Percentiles rank a stretch among this genome's conserved stretches.
These are phyloP conservation scores for Mimosa pudica DNA, from an alignment of 306 rosid genomes.

Conservation along the genomic window DNA sequence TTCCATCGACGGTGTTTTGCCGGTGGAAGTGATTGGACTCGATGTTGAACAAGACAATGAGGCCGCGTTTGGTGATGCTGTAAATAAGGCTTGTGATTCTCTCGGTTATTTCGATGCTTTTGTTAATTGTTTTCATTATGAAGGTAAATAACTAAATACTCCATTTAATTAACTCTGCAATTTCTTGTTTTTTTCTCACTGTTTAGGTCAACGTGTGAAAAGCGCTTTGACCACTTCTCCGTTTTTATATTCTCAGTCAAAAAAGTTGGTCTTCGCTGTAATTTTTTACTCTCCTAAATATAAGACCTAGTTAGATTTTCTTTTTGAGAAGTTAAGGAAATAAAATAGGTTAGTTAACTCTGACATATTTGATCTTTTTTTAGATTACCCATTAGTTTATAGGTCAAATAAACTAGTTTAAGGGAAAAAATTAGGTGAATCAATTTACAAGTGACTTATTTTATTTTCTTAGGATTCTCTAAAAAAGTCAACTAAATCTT, in stretches of 20 bases:
- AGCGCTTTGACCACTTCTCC: neutral
- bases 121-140: conserved; percentile 66
- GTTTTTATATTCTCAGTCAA: neutral
- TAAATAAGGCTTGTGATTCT: conserved; percentile 55
- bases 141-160: conserved; percentile 46
- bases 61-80: conserved; percentile 55
- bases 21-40: conserved; percentile 59
- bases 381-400: no score
- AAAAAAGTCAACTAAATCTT: no score
- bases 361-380: no score
- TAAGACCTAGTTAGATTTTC: neutral
- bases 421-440: no score
- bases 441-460: no score
- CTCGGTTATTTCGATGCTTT: conserved; percentile 79
- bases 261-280: neutral
- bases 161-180: neutral
- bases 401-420: no score
- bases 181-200: neutral
- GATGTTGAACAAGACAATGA: conserved; percentile 63
- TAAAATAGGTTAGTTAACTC: no score
- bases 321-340: no score
- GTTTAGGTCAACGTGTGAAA: neutral
- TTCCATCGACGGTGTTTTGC: conserved; percentile 39
- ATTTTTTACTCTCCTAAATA: neutral
- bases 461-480: no score